phyloP scores from a whole-genome alignment of 441 rosid genomes.

The Erodium moschatum region DNA sequence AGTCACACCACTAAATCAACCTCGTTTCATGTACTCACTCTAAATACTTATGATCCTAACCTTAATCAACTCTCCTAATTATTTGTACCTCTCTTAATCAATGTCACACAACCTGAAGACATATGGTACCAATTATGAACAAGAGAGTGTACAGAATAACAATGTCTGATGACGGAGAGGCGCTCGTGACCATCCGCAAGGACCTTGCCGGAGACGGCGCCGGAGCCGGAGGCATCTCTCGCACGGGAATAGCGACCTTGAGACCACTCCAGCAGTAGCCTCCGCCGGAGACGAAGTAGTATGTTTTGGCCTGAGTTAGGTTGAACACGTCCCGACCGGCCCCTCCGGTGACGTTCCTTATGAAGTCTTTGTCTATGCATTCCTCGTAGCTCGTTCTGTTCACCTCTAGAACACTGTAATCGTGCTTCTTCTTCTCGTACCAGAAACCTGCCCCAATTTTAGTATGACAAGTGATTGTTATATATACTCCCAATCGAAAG shows the following conservation, averaged over 20 bases:
- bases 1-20: not conserved
- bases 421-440: not conserved
- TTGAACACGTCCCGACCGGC: not conserved
- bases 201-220: not conserved
- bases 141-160: not conserved
- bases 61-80: not conserved
- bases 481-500: too few relatives aligned
- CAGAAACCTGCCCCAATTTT: not conserved
- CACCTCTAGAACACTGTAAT: not conserved
- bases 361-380: not conserved
- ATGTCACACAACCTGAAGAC: not conserved
- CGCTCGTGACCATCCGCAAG: not conserved
- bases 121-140: not conserved
- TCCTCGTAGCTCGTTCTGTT: not conserved
- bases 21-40: too few relatives aligned
- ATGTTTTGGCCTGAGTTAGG: not conserved
- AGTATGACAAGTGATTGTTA: too few relatives aligned
- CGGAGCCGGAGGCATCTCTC: not conserved
- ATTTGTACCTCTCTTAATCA: not conserved
- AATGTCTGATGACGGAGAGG: not conserved
- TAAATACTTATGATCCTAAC: too few relatives aligned
- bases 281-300: not conserved
- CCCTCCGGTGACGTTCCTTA: not conserved
- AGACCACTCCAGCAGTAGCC: not conserved
- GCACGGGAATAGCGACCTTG: not conserved